Percentiles rank a stretch among this genome's conserved stretches.
Conservation (phyloP, 352 stramenopile species). For the Halophytophthora batemanensis region DNA sequence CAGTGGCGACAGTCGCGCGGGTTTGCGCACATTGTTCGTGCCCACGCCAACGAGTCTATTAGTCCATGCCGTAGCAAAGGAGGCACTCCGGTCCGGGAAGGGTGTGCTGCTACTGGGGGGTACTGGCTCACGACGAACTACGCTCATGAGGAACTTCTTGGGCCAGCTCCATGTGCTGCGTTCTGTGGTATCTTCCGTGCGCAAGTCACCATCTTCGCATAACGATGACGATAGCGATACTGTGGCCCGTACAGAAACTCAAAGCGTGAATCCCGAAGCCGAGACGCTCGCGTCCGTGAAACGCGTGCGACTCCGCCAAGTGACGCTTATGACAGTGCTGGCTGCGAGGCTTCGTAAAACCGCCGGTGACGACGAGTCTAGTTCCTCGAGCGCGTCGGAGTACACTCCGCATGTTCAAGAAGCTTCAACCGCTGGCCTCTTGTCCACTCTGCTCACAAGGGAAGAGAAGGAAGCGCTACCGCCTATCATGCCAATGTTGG, state of each 20-base stretch:
- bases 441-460: background rate
- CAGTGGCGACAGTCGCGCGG: background rate
- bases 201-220: background rate
- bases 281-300: constrained; percentile 34
- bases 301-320: constrained; percentile 41
- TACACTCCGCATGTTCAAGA: background rate
- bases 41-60: constrained; percentile 40
- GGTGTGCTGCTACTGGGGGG: constrained; percentile 35
- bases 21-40: constrained; percentile 31
- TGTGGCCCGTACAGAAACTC: background rate
- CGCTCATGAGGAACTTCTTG: constrained; percentile 34
- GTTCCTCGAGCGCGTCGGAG: too few relatives aligned
- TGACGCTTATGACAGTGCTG: constrained; percentile 37
- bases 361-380: background rate
- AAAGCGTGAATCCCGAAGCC: background rate
- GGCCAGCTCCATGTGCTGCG: constrained; percentile 23
- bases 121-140: constrained; percentile 29
- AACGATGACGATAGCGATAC: constrained; percentile 1
- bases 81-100: constrained; percentile 34
- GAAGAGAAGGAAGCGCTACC: constrained; percentile 8
- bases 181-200: constrained; percentile 10
- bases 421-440: constrained; percentile 1
- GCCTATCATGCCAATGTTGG: constrained; percentile 11
- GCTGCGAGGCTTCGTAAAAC: constrained; percentile 26
- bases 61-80: constrained; percentile 35